Evolutionary conservation across 345 rosid genomes (phyloP).

Genomic region (Nephelium lappaceum): DNA sequence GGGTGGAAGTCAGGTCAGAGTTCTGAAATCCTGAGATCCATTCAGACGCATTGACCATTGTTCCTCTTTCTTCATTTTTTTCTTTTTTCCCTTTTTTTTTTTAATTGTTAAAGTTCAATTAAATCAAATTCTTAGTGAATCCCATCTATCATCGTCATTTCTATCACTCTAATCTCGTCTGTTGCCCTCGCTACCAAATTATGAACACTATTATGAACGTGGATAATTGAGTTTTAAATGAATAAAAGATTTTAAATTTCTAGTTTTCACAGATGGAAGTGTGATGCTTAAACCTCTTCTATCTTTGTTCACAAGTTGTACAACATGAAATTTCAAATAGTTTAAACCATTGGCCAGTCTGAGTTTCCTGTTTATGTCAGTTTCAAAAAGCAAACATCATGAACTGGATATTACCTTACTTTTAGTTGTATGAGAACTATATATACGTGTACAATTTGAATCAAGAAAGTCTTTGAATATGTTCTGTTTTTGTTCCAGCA

Average conservation of each 20-base stretch:
- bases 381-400: neutral
- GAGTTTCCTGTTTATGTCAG: neutral
- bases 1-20: neutral
- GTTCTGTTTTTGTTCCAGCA: constrained; percentile 50
- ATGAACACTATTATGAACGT: neutral
- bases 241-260: neutral
- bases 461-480: constrained; percentile 19
- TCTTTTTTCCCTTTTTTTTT: neutral
- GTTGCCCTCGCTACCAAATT: neutral
- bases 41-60: neutral
- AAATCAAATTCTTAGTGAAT: neutral
- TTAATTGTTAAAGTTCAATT: neutral
- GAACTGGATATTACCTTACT: neutral
- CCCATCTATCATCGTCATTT: neutral
- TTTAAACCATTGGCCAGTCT: constrained; percentile 3
- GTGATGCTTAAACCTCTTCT: neutral
- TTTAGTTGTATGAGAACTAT: neutral
- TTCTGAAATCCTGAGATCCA: neutral
- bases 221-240: neutral
- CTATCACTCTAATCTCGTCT: neutral
- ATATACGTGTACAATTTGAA: constrained; percentile 1
- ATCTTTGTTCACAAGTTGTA: neutral
- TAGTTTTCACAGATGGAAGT: neutral
- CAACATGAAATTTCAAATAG: neutral
- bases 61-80: too few relatives aligned